A percentile compares a stretch with the other conserved stretches of the same genome.
Evolutionary conservation across 192 early-diverging fungal species (phyloP).

Genomic region (Mortierella claussenii): DNA sequence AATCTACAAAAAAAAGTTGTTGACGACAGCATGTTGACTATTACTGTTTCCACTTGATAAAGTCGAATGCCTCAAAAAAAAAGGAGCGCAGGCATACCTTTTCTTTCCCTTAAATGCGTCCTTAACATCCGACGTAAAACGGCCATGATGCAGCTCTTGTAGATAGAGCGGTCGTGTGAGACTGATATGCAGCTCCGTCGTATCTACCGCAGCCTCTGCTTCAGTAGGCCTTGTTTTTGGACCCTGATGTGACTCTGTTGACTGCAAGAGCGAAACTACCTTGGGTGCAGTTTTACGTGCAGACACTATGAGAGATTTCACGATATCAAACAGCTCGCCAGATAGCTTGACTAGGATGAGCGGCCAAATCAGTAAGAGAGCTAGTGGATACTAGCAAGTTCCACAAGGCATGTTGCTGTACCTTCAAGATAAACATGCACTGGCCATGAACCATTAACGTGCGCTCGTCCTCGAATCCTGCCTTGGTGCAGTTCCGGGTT

Average conservation of each 20-base stretch:
- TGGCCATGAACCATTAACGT: conserved; percentile 44
- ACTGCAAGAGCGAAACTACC: conserved; percentile 28
- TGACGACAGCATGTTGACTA: too few relatives aligned
- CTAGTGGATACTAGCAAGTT: too few relatives aligned
- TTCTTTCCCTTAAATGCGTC: conserved; percentile 27
- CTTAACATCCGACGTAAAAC: conserved; percentile 28
- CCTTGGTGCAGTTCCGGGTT: conserved; percentile 33
- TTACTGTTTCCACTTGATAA: too few relatives aligned
- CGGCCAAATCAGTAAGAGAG: not conserved
- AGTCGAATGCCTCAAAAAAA: not conserved
- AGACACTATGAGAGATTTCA: conserved; percentile 8
- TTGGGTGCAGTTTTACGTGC: conserved; percentile 12
- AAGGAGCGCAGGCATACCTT: conserved; percentile 12
- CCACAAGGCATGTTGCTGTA: too few relatives aligned
- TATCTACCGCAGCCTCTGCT: conserved; percentile 28
- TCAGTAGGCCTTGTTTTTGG: not conserved
- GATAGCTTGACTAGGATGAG: conserved; percentile 25
- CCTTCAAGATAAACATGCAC: conserved; percentile 49
- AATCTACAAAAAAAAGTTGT: conserved; percentile 12
- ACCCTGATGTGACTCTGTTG: conserved; percentile 11
- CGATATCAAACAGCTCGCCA: conserved; percentile 33
- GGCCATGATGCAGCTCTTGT: conserved; percentile 33
- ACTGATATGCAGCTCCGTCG: conserved; percentile 38
- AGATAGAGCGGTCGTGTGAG: conserved; percentile 36
- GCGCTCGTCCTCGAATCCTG: conserved; percentile 13